Conservation (phyloP, 2,329 filamentous ascomycete species). For the Chaetomiaceae sp. region DNA sequence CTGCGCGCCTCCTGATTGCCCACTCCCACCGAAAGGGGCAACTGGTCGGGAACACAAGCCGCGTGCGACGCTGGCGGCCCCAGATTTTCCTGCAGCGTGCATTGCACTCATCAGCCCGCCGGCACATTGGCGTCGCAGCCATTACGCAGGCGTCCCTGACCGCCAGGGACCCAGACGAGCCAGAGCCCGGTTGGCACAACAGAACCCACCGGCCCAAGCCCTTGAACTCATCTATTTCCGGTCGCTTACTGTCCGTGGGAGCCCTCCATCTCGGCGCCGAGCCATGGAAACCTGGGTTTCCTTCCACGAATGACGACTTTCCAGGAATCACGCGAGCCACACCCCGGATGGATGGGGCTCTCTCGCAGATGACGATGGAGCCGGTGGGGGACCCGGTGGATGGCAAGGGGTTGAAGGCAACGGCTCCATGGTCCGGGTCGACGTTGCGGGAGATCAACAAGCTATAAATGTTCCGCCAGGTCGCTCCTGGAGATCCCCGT, state of each 20-base stretch:
- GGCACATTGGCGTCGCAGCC: background rate
- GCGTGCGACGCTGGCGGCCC: conserved; percentile 8
- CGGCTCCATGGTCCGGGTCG: no score
- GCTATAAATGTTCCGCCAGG: conserved; percentile 5
- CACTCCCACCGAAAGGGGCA: conserved; percentile 5
- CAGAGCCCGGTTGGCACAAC: conserved; percentile 10
- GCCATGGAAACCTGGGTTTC: background rate
- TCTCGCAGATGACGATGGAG: background rate
- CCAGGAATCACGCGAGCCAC: background rate
- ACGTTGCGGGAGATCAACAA: conserved; percentile 5
- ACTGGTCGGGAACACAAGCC: conserved; percentile 13
- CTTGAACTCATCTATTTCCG: conserved; percentile 10
- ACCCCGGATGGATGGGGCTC: no score
- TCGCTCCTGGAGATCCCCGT: background rate
- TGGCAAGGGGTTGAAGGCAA: background rate
- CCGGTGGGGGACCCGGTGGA: background rate
- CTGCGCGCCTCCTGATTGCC: background rate
- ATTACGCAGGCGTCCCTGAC: background rate
- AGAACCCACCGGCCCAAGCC: background rate
- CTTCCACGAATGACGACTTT: conserved; percentile 2
- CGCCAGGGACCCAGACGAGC: background rate
- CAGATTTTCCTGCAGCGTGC: background rate
- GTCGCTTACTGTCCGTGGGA: background rate
- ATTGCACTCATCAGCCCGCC: background rate
- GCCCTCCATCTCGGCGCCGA: background rate